A percentile compares a stretch with the other conserved stretches of the same genome.
These are phyloP conservation scores for Phytophthora rubi DNA, from an alignment of 352 stramenopile genomes.

Conservation along the genomic window DNA sequence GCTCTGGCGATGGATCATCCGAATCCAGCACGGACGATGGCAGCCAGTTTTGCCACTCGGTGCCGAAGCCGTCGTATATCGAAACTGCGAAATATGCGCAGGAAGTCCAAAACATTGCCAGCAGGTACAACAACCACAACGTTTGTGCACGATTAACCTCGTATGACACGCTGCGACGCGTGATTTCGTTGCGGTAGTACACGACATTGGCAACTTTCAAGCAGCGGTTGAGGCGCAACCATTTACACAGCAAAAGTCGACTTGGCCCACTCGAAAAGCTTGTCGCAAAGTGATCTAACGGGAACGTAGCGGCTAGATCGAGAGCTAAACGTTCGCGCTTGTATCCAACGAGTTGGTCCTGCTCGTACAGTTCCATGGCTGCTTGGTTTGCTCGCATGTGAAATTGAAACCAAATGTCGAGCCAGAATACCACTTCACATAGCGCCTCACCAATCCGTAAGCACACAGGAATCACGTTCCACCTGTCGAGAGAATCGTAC, in stretches of 20 bases:
- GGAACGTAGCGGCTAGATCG: constrained; percentile 53
- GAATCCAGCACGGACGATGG: constrained; percentile 39
- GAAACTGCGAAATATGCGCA: constrained; percentile 70
- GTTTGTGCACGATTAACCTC: constrained; percentile 63
- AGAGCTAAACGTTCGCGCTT: constrained; percentile 57
- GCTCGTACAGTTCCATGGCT: constrained; percentile 69
- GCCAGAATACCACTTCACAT: constrained; percentile 58
- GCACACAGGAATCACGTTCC: constrained; percentile 44
- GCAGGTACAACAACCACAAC: constrained; percentile 59
- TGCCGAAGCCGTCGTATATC: constrained; percentile 60
- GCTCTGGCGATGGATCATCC: constrained; percentile 31
- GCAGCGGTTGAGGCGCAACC: constrained; percentile 61
- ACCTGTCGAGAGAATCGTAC: constrained; percentile 60
- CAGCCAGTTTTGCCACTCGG: constrained; percentile 62
- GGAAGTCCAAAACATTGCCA: constrained; percentile 71
- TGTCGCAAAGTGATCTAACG: constrained; percentile 51
- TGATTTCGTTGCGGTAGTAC: constrained; percentile 72
- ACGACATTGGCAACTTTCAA: constrained; percentile 60
- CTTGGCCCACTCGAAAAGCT: constrained; percentile 24
- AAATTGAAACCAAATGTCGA: constrained; percentile 72
- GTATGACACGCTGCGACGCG: constrained; percentile 61
- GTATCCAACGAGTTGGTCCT: constrained; percentile 60
- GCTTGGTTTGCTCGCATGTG: constrained; percentile 51
- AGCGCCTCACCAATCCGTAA: constrained; percentile 42
- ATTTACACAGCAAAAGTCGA: constrained; percentile 31